Base-by-base conservation (phyloP, 2,329 filamentous ascomycete genomes). In the Onygena corvina region DNA sequence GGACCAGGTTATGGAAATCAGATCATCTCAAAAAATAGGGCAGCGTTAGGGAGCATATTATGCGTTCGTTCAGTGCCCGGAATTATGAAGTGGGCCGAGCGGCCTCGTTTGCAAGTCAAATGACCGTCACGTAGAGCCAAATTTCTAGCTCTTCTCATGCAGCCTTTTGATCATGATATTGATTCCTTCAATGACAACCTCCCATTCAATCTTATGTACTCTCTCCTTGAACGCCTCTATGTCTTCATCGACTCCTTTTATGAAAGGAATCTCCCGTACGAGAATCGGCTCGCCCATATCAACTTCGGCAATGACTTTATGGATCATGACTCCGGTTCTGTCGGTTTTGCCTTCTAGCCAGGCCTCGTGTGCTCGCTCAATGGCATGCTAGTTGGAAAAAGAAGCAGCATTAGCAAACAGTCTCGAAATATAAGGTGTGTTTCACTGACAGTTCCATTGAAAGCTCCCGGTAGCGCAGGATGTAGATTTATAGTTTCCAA, bases 401-500 rank as follows among this genome's bases (percentile, higher is more conserved):
- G 20, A 12, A 23, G 12, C 16, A 46, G 23, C 2, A 42, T 18
- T 33, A 48, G 9, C 21, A 33, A 48, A 25, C n/a, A 47, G 33
- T n/a, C 4, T n/a, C 6, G 4, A 18, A n/a, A 36, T 36, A 36
- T 36, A n/a, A 29, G 11, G 4, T 5, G 9, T 9, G 11, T 21
- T 3, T 12, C 8, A 46, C 42, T 46, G n/a, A 46, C 42, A 46
- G 42, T 31, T 46, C 42, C 42, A 20, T 46, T 46, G 18, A 46
- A 46, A 9, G 42, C 42, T 5, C 84, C 84, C 60, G 75, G 83
- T 34, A 86, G 65, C 2, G 83, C 80, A 8, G 86, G 87, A 61
- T 94, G 87, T 34, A 94, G 67, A 62, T 94, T 94, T 59, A 94
- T 89, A 38, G 90, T 80, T 20, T 74, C 76, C 30, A 90, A 72